Evolutionary conservation across 768 basidiomycete genomes (phyloP).

Genomic region (Auriscalpium microsporum): DNA sequence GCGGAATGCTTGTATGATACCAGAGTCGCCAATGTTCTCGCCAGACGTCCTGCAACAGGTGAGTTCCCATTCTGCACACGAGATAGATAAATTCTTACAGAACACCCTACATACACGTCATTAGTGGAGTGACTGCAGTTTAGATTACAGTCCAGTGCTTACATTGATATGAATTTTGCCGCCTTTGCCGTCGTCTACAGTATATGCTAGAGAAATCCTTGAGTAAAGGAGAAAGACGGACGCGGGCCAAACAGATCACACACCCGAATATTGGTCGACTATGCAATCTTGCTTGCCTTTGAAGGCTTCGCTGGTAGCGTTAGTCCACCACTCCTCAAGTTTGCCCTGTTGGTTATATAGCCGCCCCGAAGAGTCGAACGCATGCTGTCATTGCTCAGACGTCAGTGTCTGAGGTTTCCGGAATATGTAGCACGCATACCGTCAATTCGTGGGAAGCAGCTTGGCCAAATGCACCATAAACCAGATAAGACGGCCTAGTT

Average conservation of each 20-base stretch:
- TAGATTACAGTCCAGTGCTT: conserved; percentile 19
- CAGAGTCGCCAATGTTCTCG: conserved; percentile 85
- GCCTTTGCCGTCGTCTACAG: conserved; percentile 79
- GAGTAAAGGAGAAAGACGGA: background rate
- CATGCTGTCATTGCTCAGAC: conserved; percentile 44
- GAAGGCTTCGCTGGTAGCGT: conserved; percentile 78
- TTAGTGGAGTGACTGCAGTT: too few species aligned
- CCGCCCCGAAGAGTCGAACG: conserved; percentile 84
- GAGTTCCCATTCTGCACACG: background rate
- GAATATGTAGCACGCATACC: conserved; percentile 33
- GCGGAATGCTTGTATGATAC: conserved; percentile 77
- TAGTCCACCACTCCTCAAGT: conserved; percentile 90
- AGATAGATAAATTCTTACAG: background rate
- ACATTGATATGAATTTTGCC: conserved; percentile 81
- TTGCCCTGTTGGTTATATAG: conserved; percentile 88
- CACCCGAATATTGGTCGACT: conserved; percentile 84
- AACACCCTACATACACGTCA: conserved; percentile 43
- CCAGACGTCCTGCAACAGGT: conserved; percentile 60
- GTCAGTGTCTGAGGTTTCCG: background rate
- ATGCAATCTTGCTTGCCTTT: conserved; percentile 79
- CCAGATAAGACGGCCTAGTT: conserved; percentile 76
- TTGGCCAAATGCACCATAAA: conserved; percentile 88
- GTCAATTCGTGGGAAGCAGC: conserved; percentile 91
- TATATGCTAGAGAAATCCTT: conserved; percentile 45
- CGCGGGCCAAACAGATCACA: conserved; percentile 8